These are phyloP conservation scores for Fusarium scirpi DNA, from an alignment of 2,329 filamentous ascomycete species.

Conservation along the genomic window DNA sequence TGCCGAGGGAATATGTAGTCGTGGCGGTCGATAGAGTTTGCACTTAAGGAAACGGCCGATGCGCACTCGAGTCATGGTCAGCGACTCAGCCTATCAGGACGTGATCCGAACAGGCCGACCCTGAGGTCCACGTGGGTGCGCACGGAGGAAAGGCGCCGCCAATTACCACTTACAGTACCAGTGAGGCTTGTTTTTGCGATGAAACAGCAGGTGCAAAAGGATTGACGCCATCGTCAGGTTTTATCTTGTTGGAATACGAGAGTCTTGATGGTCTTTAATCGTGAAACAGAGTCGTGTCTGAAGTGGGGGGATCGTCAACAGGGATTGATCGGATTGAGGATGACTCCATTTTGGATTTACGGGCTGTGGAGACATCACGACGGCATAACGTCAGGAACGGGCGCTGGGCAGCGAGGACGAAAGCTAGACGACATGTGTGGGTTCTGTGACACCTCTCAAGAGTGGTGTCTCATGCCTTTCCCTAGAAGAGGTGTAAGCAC, in stretches of 20 bases:
- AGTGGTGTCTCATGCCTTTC: no score
- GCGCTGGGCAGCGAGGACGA: not conserved
- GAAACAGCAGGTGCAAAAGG: not conserved
- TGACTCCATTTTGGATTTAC: not conserved
- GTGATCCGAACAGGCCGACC: no score
- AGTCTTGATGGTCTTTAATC: not conserved
- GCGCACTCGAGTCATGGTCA: not conserved
- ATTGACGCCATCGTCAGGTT: not conserved
- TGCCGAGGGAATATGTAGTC: not conserved
- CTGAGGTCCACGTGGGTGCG: not conserved
- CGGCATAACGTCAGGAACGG: not conserved
- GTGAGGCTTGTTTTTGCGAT: not conserved
- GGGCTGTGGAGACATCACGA: not conserved
- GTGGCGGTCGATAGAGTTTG: not conserved
- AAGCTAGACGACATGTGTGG: not conserved
- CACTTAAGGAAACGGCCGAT: not conserved
- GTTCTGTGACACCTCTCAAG: not conserved
- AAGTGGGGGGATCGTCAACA: not conserved
- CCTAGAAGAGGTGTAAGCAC: no score
- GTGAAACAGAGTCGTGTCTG: not conserved
- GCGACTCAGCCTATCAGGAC: not conserved
- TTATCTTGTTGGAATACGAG: not conserved
- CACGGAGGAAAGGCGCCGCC: not conserved
- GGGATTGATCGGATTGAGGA: not conserved
- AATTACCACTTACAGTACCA: not conserved